Evolutionary conservation across 352 stramenopile genomes (phyloP).

Genomic region (Pythium myriotylum): DNA sequence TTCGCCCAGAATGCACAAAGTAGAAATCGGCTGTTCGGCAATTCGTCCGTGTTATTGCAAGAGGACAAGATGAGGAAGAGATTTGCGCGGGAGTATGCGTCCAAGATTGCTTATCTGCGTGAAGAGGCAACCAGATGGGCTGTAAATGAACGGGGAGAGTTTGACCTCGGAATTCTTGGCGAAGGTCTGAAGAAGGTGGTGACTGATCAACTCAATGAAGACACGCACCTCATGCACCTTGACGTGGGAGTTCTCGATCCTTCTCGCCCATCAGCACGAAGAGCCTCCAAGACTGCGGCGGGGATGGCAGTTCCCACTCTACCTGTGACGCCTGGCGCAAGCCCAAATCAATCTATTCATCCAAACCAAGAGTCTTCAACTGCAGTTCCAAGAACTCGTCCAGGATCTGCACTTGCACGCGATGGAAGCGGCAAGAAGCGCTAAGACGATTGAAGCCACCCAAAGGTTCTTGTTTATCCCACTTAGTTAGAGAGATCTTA

Average conservation of each 20-base stretch:
- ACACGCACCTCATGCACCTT: conserved; percentile 85
- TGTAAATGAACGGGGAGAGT: conserved; percentile 73
- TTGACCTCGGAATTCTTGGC: conserved; percentile 70
- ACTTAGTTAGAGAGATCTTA: not conserved
- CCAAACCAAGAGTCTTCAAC: conserved; percentile 16
- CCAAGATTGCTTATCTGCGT: conserved; percentile 46
- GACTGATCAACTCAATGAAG: conserved; percentile 79
- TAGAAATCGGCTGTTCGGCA: conserved; percentile 77
- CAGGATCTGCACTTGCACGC: conserved; percentile 36
- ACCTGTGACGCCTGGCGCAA: not conserved
- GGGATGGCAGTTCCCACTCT: not conserved
- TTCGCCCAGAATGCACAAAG: conserved; percentile 74
- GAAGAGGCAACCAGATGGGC: conserved; percentile 78
- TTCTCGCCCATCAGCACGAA: conserved; percentile 37
- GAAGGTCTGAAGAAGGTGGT: conserved; percentile 74
- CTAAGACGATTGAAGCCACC: conserved; percentile 28
- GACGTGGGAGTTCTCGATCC: conserved; percentile 59
- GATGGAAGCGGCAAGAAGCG: conserved; percentile 37
- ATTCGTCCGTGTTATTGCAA: conserved; percentile 67
- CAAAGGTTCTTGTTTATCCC: not conserved
- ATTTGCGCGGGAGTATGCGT: conserved; percentile 71
- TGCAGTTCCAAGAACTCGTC: conserved; percentile 35
- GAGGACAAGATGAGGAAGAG: conserved; percentile 80
- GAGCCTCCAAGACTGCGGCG: conserved; percentile 22
- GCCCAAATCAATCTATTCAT: conserved; percentile 2